Evolutionary conservation across 2,329 filamentous ascomycete genomes (phyloP), one percentile per base, ranked within the genome.

Genomic region (Ascochyta koolunga): DNA sequence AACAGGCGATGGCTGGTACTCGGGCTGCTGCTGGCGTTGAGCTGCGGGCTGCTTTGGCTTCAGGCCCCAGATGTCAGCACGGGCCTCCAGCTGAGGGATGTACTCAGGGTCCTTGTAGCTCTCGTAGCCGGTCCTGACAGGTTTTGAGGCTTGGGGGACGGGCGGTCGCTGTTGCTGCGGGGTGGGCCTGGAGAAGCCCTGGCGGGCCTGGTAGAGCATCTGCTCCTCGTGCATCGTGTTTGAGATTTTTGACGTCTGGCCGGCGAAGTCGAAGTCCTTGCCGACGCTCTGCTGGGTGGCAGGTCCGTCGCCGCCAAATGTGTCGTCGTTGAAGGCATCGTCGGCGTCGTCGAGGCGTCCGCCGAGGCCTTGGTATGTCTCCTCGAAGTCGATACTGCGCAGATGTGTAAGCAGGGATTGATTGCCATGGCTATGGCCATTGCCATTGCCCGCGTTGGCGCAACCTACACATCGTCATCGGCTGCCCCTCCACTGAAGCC

Each of bases 261-360:
- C 93, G 62, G 96, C 96, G 77, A 98, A 99, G 75, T 99, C 95
- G 68, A 98, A 98, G 76, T 99, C 93, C 73, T 90, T 96, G 70
- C 93, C 93, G 54, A 95, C 85, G 10, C 80, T 67, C 63, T 82
- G 75, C 66, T 78, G 73, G 29, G 76, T 77, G 46, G 74, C 80
- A 25, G 80, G 78, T 31, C 75, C 77, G 51, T 75, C 77, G 53
- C 80, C 82, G 53, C 80, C 82, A 52, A 99, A 99, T 2, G 95
- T 99, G 72, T 98, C 95, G 67, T 98, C 91, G 76, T 99, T 99
- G 82, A 97, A 91, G 44, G 85, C 91, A 80, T 99, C 95, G 69
- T 93, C 90, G 18, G 90, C 88, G 73, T 99, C 93, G 68, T 96
- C 88, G 31, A 99, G 87, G 74, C 90, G 87, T 70, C 96, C 90